Evolutionary conservation across 495 filamentous ascomycete species (phyloP).

Genomic region (Neurospora sp.): DNA sequence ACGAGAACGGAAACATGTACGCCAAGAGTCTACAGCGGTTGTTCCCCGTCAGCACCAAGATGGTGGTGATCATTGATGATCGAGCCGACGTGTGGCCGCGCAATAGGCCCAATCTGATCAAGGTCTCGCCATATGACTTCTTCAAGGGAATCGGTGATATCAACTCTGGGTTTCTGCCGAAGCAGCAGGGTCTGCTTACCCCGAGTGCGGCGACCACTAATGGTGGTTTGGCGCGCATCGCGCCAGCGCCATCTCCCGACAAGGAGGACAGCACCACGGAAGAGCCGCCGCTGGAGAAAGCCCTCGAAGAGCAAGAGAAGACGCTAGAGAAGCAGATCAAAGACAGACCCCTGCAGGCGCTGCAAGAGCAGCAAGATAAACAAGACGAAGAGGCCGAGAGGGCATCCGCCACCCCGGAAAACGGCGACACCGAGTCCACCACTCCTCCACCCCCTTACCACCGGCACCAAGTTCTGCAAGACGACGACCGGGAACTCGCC

Average conservation of each 20-base stretch:
- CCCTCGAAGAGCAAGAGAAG: conserved; percentile 70
- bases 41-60: conserved; percentile 95
- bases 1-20: conserved; percentile 88
- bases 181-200: conserved; percentile 62
- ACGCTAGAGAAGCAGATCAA: conserved; percentile 79
- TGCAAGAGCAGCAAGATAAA: conserved; percentile 80
- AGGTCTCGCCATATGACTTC: conserved; percentile 91
- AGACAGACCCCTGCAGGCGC: conserved; percentile 74
- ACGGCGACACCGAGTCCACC: conserved; percentile 15
- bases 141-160: conserved; percentile 98
- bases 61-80: conserved; percentile 99
- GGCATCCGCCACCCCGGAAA: conserved; percentile 32
- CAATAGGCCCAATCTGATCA: conserved; percentile 88
- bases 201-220: conserved; percentile 15
- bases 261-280: conserved; percentile 5
- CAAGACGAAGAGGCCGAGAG: conserved; percentile 59
- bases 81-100: conserved; percentile 95
- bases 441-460: conserved; percentile 33
- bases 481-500: conserved; percentile 72
- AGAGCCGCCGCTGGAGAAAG: conserved; percentile 12
- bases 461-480: conserved; percentile 69
- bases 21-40: conserved; percentile 83
- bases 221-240: conserved; percentile 1
- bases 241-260: conserved; percentile 5
- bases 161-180: conserved; percentile 93